Evolutionary conservation across 2,329 filamentous ascomycete species (phyloP), one percentile per base, ranked within the genome.

Genomic region (Cladosporium sp.): DNA sequence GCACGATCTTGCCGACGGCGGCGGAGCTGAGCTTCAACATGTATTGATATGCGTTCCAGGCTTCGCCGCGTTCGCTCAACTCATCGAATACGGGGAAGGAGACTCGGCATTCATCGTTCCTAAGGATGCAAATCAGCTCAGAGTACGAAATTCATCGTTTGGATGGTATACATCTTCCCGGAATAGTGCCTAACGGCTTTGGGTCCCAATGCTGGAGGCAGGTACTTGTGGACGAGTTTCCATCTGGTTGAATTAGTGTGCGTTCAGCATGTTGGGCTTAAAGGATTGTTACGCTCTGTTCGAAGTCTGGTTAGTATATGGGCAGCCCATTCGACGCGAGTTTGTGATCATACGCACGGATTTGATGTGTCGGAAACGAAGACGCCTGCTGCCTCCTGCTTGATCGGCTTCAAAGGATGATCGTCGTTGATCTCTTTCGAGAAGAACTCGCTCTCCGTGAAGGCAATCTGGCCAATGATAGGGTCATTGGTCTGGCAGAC

Each of bases 121-220:
- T 59, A 8, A 2, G 14, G 31, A 21, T 56, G 26, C 5, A 37
- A 3, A 18, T 46, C 12, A 46, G 40, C 10, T 46, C 10, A 5
- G 10, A 21, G 21, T 12, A 21, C 21, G 40, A n/a, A 46, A 5
- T 21, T 12, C n/a, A n/a, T 18, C 18, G 12, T 29, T 31, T 21
- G n/a, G 3, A 85, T 79, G 67, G n/a, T n/a, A 46, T 88, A 85
- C 85, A 89, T 88, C 0, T 80, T 81, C 0, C 86, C 85, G 0
- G 84, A 81, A 67, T 89, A 88, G 69, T 88, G 86, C 0, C 83
- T 78, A 5, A 89, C 85, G 0, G 86, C 86, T 71, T 86, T 87
- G 35, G 86, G 86, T 0, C 82, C 82, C 12, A 89, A 77, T 0
- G 85, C 83, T 0, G 87, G 86, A 0, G 86, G 85, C 0, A 89